A percentile compares a stretch with the other conserved stretches of the same genome.
These are phyloP conservation scores for Knoxdaviesia proteae DNA, from an alignment of 2,329 filamentous ascomycete genomes.

Conservation along the genomic window DNA sequence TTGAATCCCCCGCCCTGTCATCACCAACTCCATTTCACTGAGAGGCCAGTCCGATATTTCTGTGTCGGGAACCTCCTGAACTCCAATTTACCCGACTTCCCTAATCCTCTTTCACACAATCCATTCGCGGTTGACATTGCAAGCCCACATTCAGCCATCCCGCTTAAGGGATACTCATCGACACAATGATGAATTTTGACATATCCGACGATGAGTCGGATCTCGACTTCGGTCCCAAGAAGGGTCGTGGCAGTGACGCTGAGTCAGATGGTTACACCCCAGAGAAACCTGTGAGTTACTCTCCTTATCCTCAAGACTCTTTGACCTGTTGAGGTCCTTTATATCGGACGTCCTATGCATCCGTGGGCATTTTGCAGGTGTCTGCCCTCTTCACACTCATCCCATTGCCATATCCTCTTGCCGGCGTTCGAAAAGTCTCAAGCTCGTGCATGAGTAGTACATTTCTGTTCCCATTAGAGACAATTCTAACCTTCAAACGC, in stretches of 20 bases:
- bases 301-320: not conserved
- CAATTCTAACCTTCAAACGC: not conserved
- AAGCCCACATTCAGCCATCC: not conserved
- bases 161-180: not conserved
- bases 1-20: not conserved
- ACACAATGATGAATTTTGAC: constrained; percentile 30
- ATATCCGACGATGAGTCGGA: constrained; percentile 27
- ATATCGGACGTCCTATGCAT: too few species aligned
- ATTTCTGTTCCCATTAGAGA: too few species aligned
- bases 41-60: not conserved
- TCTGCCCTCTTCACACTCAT: too few species aligned
- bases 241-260: constrained; percentile 18
- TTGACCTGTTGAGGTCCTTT: not conserved
- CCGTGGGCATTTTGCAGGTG: too few species aligned
- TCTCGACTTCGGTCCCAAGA: constrained; percentile 38
- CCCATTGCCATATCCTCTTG: too few species aligned
- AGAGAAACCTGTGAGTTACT: constrained; percentile 13
- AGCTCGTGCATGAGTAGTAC: too few species aligned
- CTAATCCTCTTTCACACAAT: not conserved
- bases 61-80: too few species aligned
- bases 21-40: not conserved
- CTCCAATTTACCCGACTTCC: not conserved
- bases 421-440: not conserved
- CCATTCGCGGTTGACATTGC: not conserved
- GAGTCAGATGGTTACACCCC: constrained; percentile 21